Evolutionary conservation across 108 stramenopile species (phyloP), one percentile per base, ranked within the genome.

Genomic region (Schizochytrium sp.): DNA sequence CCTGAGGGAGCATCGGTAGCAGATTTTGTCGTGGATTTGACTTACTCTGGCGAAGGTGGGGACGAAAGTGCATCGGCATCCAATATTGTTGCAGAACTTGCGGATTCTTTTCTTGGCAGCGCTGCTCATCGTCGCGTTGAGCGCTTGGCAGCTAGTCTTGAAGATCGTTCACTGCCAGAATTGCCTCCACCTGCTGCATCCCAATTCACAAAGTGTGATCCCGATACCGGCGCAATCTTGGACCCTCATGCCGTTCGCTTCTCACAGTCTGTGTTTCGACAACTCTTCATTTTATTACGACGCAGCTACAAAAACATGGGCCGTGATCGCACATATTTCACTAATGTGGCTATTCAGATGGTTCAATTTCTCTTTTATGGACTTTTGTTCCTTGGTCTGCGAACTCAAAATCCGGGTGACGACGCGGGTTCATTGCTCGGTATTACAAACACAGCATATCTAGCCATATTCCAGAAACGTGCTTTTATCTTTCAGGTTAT

Each of bases 401-500:
- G 76, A n/a, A 83, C 76, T 53, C 28, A 83, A 53, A 38, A 47
- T 2, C 50, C 55, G 50, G 76, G 55, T 10, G 0, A 46, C 76
- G 76, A 83, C 28, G 76, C 76, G 5, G 76, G 76, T 10, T n/a
- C 28, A 8, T 38, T 83, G 0, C 3, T 83, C 45, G 76, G 76
- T 8, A 55, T 83, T 38, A n/a, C 76, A 17, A 55, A 83, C 28
- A 12, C 28, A 38, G 28, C 38, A 47, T 83, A 38, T 83, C 40
- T 83, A 38, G 38, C 55, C 53, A 83, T 83, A 5, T 55, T 83
- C 50, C 76, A 83, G 47, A 5, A 83, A 53, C 45, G 76, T 47
- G 76, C 76, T n/a, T 83, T 83, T 83, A 10, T 83, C 5, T 83
- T 83, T 53, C 76, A 83, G 76, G 76, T 83, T 0, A 83, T 83